Evolutionary conservation across 2,329 filamentous ascomycete genomes (phyloP).

Genomic region (Phyllosticta citriasiana): DNA sequence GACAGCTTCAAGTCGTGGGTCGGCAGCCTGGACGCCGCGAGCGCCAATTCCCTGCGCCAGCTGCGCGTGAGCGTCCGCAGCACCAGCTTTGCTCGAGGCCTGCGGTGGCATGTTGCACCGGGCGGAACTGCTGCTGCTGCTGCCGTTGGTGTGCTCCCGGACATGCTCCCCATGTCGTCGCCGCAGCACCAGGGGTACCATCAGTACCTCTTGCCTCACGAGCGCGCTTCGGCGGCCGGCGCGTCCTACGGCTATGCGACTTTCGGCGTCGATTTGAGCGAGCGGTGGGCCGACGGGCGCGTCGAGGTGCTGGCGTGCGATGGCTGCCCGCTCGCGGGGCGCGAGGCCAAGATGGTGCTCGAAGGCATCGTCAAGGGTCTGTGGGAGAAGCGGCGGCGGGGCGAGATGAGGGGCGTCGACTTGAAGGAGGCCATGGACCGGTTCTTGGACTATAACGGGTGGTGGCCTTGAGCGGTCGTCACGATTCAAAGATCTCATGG

Average conservation of each 20-base stretch:
- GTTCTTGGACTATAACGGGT: constrained; percentile 25
- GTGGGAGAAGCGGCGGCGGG: constrained; percentile 24
- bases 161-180: not conserved
- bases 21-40: constrained; percentile 21
- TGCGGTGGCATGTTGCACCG: constrained; percentile 15
- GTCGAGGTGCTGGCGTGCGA: constrained; percentile 26
- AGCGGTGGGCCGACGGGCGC: constrained; percentile 23
- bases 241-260: constrained; percentile 25
- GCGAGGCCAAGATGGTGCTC: constrained; percentile 18
- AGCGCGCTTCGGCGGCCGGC: constrained; percentile 13
- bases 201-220: not conserved
- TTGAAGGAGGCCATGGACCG: constrained; percentile 25
- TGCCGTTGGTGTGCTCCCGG: not conserved
- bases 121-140: constrained; percentile 1
- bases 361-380: constrained; percentile 18
- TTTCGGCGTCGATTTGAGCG: constrained; percentile 27
- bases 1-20: constrained; percentile 31
- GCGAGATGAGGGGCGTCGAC: constrained; percentile 23
- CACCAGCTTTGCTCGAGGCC: constrained; percentile 21
- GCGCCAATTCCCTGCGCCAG: constrained; percentile 21
- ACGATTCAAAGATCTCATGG: too few relatives aligned
- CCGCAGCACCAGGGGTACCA: constrained; percentile 3
- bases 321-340: constrained; percentile 22
- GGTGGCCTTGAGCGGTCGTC: constrained; percentile 6
- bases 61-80: constrained; percentile 25